Evolutionary conservation across 2,329 filamentous ascomycete species (phyloP).

Genomic region (Fusarium sp.): DNA sequence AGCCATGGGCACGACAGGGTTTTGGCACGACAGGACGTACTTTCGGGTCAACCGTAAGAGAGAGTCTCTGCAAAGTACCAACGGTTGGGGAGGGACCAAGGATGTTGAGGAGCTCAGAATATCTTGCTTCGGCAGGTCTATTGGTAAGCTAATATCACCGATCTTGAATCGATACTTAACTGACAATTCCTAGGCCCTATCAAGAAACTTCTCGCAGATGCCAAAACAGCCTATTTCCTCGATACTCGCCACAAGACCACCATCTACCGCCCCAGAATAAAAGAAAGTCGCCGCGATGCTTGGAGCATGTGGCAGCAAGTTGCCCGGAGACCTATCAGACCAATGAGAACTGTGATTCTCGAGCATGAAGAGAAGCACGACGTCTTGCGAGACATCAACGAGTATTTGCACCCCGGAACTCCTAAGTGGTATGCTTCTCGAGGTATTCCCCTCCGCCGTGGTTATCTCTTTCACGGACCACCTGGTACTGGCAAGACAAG

Average conservation of each 20-base stretch:
- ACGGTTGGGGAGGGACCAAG: conserved; percentile 53
- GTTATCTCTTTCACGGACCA: conserved; percentile 81
- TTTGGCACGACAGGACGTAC: conserved; percentile 64
- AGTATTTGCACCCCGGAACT: conserved; percentile 77
- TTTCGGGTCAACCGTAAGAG: conserved; percentile 59
- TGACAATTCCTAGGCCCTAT: conserved; percentile 54
- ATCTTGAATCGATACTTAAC: neutral
- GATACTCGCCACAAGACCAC: conserved; percentile 66
- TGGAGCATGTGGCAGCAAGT: conserved; percentile 63
- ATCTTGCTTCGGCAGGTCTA: conserved; percentile 63
- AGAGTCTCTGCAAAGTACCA: conserved; percentile 51
- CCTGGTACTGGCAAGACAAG: conserved; percentile 80
- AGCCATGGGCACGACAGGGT: conserved; percentile 61
- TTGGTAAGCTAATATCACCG: conserved; percentile 32
- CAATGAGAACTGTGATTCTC: conserved; percentile 80
- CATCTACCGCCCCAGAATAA: conserved; percentile 63
- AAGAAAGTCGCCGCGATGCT: conserved; percentile 57
- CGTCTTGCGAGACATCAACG: conserved; percentile 77
- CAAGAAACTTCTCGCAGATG: conserved; percentile 64
- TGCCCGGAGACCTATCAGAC: conserved; percentile 71
- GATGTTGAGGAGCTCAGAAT: conserved; percentile 64
- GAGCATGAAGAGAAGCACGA: conserved; percentile 72
- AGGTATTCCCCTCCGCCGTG: conserved; percentile 79
- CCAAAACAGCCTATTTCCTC: conserved; percentile 62
- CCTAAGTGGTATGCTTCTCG: conserved; percentile 78